These are phyloP conservation scores for Ustilago loliicola DNA, from an alignment of 1,284 basidiomycete genomes.

Conservation along the genomic window DNA sequence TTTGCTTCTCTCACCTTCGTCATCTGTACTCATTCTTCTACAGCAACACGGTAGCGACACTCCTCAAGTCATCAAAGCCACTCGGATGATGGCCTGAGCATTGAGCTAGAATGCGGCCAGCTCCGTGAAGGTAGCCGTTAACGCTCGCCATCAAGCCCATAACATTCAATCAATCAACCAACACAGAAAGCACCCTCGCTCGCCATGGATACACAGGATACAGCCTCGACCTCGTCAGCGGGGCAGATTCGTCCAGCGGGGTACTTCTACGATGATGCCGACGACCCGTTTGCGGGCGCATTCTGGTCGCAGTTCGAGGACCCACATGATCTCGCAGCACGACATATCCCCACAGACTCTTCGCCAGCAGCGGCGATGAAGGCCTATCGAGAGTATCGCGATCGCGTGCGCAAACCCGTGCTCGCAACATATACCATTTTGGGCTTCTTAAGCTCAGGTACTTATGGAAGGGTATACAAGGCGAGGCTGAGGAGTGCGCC, in stretches of 20 bases:
- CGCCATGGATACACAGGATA: background rate
- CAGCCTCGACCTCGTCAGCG: background rate
- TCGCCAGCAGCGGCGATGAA: constrained; percentile 56
- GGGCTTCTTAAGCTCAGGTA: constrained; percentile 97
- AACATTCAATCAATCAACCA: no score
- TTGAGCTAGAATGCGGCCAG: background rate
- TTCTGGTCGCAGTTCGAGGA: constrained; percentile 50
- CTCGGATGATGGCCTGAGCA: background rate
- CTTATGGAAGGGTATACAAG: constrained; percentile 98
- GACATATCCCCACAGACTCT: constrained; percentile 38
- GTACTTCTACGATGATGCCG: constrained; percentile 36
- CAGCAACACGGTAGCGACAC: background rate
- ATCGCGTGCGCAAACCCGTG: constrained; percentile 56
- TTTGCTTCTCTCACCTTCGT: background rate
- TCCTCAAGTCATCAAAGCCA: no score
- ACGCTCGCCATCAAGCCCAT: background rate
- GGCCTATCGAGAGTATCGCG: constrained; percentile 62
- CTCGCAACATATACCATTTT: constrained; percentile 81
- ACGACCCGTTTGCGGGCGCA: constrained; percentile 38
- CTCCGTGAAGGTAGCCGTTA: background rate
- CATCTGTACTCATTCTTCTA: background rate
- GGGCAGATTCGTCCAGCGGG: constrained; percentile 18
- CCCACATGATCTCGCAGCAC: constrained; percentile 40
- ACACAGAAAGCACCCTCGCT: no score
- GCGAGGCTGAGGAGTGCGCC: constrained; percentile 75